Evolutionary conservation across 179 eudicot genomes (phyloP).

Genomic region (Pouteria campechiana): DNA sequence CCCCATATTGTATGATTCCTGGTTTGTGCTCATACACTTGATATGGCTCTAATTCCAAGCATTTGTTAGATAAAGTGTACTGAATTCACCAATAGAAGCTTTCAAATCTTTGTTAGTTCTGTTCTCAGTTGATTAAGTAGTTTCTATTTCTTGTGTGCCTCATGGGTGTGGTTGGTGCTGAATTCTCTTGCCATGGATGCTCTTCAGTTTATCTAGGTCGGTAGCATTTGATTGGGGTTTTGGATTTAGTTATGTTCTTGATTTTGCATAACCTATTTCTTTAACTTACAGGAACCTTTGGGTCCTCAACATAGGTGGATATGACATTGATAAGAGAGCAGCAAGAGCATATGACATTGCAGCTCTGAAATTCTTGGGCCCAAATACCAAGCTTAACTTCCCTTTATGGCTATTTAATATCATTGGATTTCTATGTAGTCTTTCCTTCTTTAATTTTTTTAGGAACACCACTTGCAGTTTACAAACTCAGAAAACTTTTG

Average conservation of each 20-base stretch:
- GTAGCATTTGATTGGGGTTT: neutral
- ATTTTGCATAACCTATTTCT: no score
- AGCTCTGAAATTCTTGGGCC: neutral
- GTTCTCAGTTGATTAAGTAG: neutral
- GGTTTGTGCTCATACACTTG: no score
- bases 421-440: no score
- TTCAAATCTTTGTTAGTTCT: no score
- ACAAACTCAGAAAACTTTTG: no score
- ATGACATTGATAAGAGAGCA: neutral
- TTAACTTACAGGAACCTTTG: neutral
- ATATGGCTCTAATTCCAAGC: no score
- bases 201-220: neutral
- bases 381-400: neutral
- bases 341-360: neutral
- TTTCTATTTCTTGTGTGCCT: neutral
- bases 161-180: neutral
- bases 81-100: no score
- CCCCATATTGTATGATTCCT: no score
- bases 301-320: neutral
- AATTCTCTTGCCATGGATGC: neutral
- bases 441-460: no score
- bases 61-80: no score
- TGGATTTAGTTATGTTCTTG: neutral
- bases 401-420: neutral
- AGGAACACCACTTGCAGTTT: no score